Percentiles rank a stretch among this genome's conserved stretches.
Conservation (phyloP, 768 basidiomycete species). For the Naematelia aurantialba region DNA sequence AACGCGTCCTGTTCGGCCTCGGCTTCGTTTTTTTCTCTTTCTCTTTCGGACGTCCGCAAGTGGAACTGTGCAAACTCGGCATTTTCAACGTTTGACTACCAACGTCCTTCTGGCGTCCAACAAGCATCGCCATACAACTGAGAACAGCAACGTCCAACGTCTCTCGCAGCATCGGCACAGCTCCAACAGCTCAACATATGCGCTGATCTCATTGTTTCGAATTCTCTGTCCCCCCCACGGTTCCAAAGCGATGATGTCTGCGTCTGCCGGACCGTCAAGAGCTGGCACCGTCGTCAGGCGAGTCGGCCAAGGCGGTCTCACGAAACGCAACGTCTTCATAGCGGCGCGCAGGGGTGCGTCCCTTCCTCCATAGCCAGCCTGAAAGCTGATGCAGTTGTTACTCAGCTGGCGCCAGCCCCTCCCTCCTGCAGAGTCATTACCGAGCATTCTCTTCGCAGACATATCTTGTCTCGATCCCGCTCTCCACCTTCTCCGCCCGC, state of each 20-base stretch:
- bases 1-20: not conserved
- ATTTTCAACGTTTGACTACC: too few species aligned
- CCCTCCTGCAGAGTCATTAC: not conserved
- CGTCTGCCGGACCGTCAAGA: not conserved
- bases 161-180: not conserved
- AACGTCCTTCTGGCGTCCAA: not conserved
- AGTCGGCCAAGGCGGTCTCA: not conserved
- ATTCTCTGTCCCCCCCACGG: not conserved
- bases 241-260: not conserved
- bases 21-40: not conserved
- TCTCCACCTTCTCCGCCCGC: conserved; percentile 4
- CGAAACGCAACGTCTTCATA: not conserved
- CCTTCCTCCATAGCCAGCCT: not conserved
- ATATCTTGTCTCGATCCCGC: conserved; percentile 10
- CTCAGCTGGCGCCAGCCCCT: not conserved
- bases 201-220: not conserved
- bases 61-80: not conserved
- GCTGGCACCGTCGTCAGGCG: not conserved
- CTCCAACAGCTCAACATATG: not conserved
- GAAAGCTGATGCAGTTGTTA: not conserved
- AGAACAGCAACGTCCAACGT: too few species aligned
- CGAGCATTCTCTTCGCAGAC: not conserved
- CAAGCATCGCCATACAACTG: too few species aligned
- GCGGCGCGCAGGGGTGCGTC: not conserved
- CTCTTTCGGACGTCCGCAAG: not conserved